These are phyloP conservation scores for Myxozyma sirexii DNA, from an alignment of 805 yeast genomes.

Conservation along the genomic window DNA sequence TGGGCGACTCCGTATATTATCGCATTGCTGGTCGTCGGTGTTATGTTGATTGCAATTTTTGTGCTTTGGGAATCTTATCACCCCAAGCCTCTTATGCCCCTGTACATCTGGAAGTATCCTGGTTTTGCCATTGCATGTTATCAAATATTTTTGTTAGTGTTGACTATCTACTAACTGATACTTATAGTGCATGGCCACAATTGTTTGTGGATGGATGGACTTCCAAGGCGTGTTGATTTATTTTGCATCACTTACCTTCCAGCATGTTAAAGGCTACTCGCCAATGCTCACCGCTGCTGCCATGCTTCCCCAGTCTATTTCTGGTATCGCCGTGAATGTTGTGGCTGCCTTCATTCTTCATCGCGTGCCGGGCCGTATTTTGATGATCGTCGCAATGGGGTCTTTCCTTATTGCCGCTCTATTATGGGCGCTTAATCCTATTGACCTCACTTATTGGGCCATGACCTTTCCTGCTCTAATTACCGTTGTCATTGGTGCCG, in stretches of 20 bases:
- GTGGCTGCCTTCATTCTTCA: conserved; percentile 54
- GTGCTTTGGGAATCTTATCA: conserved; percentile 47
- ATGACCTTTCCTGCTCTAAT: conserved; percentile 52
- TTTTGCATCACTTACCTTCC: conserved; percentile 50
- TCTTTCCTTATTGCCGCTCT: conserved; percentile 46
- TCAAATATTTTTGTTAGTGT: background rate
- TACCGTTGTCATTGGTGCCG: conserved; percentile 52
- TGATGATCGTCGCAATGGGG: conserved; percentile 45
- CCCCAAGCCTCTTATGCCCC: conserved; percentile 52
- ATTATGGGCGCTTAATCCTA: conserved; percentile 50
- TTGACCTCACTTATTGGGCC: conserved; percentile 47
- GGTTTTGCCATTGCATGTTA: conserved; percentile 46
- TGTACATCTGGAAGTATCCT: conserved; percentile 47
- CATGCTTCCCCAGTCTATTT: conserved; percentile 49
- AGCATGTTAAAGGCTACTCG: conserved; percentile 45
- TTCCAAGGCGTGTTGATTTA: conserved; percentile 49
- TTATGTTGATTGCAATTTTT: conserved; percentile 43
- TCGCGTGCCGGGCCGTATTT: conserved; percentile 47
- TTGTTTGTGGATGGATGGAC: conserved; percentile 47
- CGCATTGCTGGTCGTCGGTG: conserved; percentile 49
- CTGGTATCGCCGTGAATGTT: conserved; percentile 48
- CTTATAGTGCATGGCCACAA: conserved; percentile 43
- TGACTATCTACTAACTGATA: background rate
- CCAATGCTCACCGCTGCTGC: conserved; percentile 51
- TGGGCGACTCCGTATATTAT: conserved; percentile 54